Percentiles rank a stretch among this genome's conserved stretches.
Evolutionary conservation across 306 rosid species (phyloP).

Genomic region (Luffa aegyptiaca): DNA sequence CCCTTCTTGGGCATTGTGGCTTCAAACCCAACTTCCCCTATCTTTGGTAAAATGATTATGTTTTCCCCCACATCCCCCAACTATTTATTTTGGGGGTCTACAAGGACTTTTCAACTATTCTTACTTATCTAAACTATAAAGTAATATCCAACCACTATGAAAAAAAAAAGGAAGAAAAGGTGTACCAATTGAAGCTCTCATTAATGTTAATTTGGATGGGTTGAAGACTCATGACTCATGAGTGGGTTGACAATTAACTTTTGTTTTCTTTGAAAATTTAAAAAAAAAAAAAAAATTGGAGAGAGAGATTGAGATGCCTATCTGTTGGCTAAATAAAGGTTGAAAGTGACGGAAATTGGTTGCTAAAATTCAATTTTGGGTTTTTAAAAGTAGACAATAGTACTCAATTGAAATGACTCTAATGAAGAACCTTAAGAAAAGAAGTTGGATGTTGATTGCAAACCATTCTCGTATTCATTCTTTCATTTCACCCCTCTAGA

Average conservation of each 20-base stretch:
- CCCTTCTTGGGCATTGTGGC: background rate
- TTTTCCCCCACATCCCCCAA: background rate
- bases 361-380: background rate
- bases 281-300: background rate
- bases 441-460: background rate
- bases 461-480: background rate
- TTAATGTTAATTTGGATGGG: background rate
- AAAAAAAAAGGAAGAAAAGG: background rate
- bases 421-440: background rate
- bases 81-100: background rate
- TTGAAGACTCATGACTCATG: background rate
- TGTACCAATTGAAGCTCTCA: background rate
- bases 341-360: background rate
- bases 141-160: background rate
- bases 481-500: background rate
- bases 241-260: conserved; percentile 7
- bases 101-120: background rate
- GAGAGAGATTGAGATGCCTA: background rate
- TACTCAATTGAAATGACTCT: background rate
- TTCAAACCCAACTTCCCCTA: background rate
- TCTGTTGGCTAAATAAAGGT: background rate
- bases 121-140: background rate
- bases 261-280: background rate
- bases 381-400: background rate
- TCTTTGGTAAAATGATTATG: conserved; percentile 5